Evolutionary conservation across 257 asterid genomes (phyloP), one percentile per base, ranked within the genome.

Genomic region (Jacaranda mimosifolia): DNA sequence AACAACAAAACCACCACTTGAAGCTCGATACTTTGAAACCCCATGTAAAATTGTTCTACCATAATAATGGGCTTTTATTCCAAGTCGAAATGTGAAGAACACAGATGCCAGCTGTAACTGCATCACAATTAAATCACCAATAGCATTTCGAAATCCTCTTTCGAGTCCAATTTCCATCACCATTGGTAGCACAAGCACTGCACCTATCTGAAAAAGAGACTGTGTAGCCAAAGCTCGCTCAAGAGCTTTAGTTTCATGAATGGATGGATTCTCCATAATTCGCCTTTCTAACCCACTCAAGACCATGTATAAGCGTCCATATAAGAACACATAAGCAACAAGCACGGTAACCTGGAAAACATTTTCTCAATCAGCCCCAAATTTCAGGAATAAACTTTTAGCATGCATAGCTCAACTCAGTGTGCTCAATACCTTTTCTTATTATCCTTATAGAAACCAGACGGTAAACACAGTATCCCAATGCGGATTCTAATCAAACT

Each of bases 51-150:
- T 74, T 32, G 98, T 88, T 86, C 97, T 80, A 2, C 98, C 99
- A 58, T 79, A 96, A 63, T 93, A 92, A 84, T 96, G 99, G 14
- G 96, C 91, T 81, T 93, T 96, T 10, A 97, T 93, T 38, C 99
- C 99, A 3, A 96, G 97, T 88, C 91, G 98, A 85, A 96, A 96
- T 8, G 99, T 91, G 65, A 96, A 96, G 92, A 93, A 93, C 4
- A 96, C 98, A 3, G 99, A 90, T 15, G 99, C 98, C 76, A 96
- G 88, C 85, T 96, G 99, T 70, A 96, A 91, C 86, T 96, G 99
- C 99, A 96, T 93, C 39, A 91, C 87, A 35, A 93, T 83, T 51
- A 93, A 89, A 84, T 96, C 98, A 83, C 96, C 97, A 55, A 96
- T 69, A 45, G 99, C 99, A 63, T 90, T 91, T 8, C 97, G 92